Conservation (phyloP, 1,139 yeast genomes). For the Geotrichum candidum region DNA sequence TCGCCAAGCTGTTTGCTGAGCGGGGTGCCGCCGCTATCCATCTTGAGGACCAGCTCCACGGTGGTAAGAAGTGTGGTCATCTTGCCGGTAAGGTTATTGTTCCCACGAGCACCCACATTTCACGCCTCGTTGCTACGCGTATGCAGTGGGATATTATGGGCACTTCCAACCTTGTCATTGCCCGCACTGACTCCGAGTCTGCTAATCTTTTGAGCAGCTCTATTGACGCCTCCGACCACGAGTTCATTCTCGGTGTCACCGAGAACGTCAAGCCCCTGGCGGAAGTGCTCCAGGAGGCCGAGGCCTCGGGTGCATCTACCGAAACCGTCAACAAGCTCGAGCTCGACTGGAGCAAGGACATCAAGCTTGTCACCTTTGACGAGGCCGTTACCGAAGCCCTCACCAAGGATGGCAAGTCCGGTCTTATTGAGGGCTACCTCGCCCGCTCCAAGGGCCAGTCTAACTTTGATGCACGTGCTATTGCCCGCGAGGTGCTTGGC, state of each 20-base stretch:
- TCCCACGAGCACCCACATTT: conserved; percentile 53
- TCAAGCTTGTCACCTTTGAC: conserved; percentile 43
- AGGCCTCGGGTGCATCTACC: conserved; percentile 36
- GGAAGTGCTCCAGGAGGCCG: conserved; percentile 44
- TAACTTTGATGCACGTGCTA: conserved; percentile 33
- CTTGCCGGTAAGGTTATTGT: conserved; percentile 58
- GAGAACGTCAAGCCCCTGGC: conserved; percentile 43
- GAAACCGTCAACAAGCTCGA: conserved; percentile 39
- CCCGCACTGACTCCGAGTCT: conserved; percentile 57
- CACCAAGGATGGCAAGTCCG: conserved; percentile 33
- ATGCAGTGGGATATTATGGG: conserved; percentile 64
- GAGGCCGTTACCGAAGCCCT: conserved; percentile 42
- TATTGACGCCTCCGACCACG: conserved; percentile 53
- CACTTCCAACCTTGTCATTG: conserved; percentile 51
- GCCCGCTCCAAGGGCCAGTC: conserved; percentile 32
- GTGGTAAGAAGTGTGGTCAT: conserved; percentile 63
- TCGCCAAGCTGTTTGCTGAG: conserved; percentile 59
- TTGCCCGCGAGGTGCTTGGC: conserved; percentile 34
- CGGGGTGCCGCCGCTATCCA: conserved; percentile 62
- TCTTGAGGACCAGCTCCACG: conserved; percentile 58
- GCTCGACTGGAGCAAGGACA: conserved; percentile 42
- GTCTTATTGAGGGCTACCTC: conserved; percentile 31
- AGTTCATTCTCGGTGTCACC: conserved; percentile 45
- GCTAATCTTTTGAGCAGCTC: conserved; percentile 50
- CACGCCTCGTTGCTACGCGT: conserved; percentile 53